Conservation (phyloP, 768 basidiomycete genomes). For the Leccinellum luteum region DNA sequence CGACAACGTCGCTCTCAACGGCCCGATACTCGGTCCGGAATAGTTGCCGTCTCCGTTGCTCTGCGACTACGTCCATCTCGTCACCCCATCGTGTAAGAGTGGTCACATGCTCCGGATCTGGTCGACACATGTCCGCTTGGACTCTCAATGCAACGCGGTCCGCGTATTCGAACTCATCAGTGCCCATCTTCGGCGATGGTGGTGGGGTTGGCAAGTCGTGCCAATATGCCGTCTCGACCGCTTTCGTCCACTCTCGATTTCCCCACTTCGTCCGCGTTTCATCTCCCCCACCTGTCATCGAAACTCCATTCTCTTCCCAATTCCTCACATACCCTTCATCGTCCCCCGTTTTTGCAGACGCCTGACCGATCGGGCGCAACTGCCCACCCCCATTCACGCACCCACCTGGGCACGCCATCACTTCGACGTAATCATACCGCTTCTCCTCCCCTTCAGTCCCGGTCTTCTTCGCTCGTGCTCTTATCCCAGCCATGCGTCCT, state of each 20-base stretch:
- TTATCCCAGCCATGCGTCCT: slow-evolving; percentile 35
- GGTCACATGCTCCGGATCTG: slow-evolving; percentile 26
- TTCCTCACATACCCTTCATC: slow-evolving; percentile 67
- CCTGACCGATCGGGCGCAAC: slow-evolving; percentile 24
- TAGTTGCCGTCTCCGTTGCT: slow-evolving; percentile 41
- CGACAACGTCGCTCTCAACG: slow-evolving; percentile 82
- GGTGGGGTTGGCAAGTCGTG: slow-evolving; percentile 45
- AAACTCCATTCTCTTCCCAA: slow-evolving; percentile 57
- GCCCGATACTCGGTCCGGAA: slow-evolving; percentile 83
- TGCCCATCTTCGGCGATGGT: slow-evolving; percentile 33
- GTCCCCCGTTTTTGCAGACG: slow-evolving; percentile 37
- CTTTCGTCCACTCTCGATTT: slow-evolving; percentile 76
- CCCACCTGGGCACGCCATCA: slow-evolving; percentile 98
- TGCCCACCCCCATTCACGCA: slow-evolving; percentile 99
- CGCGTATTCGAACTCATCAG: slow-evolving; percentile 18
- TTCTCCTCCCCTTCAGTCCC: slow-evolving; percentile 37
- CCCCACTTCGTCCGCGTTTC: slow-evolving; percentile 58
- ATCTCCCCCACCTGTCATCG: slow-evolving; percentile 13
- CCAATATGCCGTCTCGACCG: slow-evolving; percentile 87
- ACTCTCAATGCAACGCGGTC: slow-evolving; percentile 40
- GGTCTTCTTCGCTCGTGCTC: slow-evolving; percentile 33
- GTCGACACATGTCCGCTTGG: slow-evolving; percentile 40
- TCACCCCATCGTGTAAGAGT: slow-evolving; percentile 35
- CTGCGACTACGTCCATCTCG: slow-evolving; percentile 42
- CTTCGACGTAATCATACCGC: slow-evolving; percentile 88